A percentile compares a stretch with the other conserved stretches of the same genome.
These are phyloP conservation scores for Aspergillus unguis DNA, from an alignment of 2,329 filamentous ascomycete genomes.

Conservation along the genomic window DNA sequence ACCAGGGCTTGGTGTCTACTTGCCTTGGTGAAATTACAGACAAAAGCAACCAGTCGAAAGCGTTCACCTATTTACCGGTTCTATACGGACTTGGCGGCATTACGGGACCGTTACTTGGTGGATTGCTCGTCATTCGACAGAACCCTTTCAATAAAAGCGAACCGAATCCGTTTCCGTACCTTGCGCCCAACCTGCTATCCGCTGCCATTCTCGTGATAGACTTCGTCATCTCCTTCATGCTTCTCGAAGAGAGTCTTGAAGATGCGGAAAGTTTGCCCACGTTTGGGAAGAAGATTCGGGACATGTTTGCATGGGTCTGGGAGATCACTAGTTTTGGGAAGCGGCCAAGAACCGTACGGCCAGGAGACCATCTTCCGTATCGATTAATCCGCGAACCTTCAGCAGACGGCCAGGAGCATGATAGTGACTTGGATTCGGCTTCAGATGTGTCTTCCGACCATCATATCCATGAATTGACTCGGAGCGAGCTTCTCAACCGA, in stretches of 20 bases:
- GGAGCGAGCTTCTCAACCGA: slow-evolving; percentile 66
- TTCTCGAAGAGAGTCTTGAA: slow-evolving; percentile 82
- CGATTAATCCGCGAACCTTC: slow-evolving; percentile 26
- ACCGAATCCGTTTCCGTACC: slow-evolving; percentile 69
- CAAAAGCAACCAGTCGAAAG: slow-evolving; percentile 86
- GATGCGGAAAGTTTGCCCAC: slow-evolving; percentile 61
- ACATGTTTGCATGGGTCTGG: slow-evolving; percentile 66
- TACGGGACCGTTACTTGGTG: slow-evolving; percentile 87
- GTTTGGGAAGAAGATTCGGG: slow-evolving; percentile 56
- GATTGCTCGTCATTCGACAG: slow-evolving; percentile 67
- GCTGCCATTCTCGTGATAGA: slow-evolving; percentile 69
- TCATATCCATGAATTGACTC: slow-evolving; percentile 49
- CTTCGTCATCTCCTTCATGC: slow-evolving; percentile 70
- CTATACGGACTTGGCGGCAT: slow-evolving; percentile 96
- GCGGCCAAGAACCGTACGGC: slow-evolving; percentile 58
- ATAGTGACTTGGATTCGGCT: slow-evolving; percentile 45
- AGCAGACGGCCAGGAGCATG: slow-evolving; percentile 33
- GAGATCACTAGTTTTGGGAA: slow-evolving; percentile 59
- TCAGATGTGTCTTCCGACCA: slow-evolving; percentile 37
- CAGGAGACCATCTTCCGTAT: slow-evolving; percentile 25
- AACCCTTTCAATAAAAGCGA: slow-evolving; percentile 53
- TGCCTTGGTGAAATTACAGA: slow-evolving; percentile 94
- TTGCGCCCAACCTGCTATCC: slow-evolving; percentile 77
- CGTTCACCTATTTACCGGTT: slow-evolving; percentile 90
- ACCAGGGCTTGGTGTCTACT: slow-evolving; percentile 89